Conservation (phyloP, 257 asterid species). For the Knoxia roxburghii region DNA sequence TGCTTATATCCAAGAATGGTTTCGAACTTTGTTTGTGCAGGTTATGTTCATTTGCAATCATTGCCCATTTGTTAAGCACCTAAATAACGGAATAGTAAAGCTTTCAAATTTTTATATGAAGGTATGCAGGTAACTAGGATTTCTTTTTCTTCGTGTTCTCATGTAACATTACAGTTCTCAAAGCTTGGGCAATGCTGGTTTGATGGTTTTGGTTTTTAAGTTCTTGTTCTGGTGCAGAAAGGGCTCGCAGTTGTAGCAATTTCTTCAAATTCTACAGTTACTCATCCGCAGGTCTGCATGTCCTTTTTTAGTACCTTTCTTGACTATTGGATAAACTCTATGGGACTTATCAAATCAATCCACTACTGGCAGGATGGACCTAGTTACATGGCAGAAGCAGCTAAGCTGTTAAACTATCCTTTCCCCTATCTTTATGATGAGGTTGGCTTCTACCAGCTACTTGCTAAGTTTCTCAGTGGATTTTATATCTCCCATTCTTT, state of each 20-base stretch:
- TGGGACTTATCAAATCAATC: conserved; percentile 27
- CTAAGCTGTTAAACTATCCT: conserved; percentile 60
- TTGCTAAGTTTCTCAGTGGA: not conserved
- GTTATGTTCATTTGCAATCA: conserved; percentile 89
- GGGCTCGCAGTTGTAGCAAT: conserved; percentile 87
- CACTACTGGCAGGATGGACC: conserved; percentile 79
- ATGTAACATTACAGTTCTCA: conserved; percentile 13
- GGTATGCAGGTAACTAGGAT: conserved; percentile 33
- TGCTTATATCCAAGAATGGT: not conserved
- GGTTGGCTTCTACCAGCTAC: conserved; percentile 29
- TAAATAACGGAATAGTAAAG: conserved; percentile 75
- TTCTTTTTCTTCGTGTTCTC: conserved; percentile 9
- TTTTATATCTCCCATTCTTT: not conserved
- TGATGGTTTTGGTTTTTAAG: not conserved
- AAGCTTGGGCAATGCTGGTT: conserved; percentile 8
- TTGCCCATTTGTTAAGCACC: conserved; percentile 77
- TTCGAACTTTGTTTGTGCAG: conserved; percentile 25
- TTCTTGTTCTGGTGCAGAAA: conserved; percentile 50
- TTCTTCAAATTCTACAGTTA: conserved; percentile 70
- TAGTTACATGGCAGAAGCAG: conserved; percentile 79
- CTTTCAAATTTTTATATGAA: conserved; percentile 77
- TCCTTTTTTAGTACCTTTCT: conserved; percentile 27
- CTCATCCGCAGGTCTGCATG: conserved; percentile 86
- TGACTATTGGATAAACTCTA: conserved; percentile 28
- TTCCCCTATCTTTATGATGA: conserved; percentile 89